Evolutionary conservation across 306 rosid genomes (phyloP).

Genomic region (Fagus crenata): DNA sequence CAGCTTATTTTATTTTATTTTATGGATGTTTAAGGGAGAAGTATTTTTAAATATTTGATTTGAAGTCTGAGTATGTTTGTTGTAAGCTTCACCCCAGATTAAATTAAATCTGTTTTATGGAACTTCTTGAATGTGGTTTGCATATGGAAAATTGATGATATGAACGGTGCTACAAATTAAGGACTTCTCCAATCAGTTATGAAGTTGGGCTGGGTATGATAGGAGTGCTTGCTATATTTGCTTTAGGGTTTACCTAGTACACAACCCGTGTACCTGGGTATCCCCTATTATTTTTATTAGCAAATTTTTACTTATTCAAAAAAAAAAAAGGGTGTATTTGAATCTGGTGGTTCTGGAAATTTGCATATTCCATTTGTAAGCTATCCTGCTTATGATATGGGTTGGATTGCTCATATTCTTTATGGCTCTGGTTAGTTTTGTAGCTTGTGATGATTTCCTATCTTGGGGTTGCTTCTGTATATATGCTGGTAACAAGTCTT

Average conservation of each 20-base stretch:
- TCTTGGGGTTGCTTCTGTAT: too few relatives aligned
- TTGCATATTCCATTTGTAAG: too few relatives aligned
- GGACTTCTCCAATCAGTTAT: not conserved
- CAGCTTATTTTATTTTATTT: not conserved
- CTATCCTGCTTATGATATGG: too few relatives aligned
- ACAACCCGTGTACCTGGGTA: not conserved
- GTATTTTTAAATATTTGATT: not conserved
- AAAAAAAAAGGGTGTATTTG: too few relatives aligned
- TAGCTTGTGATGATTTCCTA: too few relatives aligned
- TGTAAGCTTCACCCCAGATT: not conserved
- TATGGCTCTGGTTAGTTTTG: too few relatives aligned
- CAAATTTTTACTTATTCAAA: too few relatives aligned
- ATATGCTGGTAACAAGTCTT: too few relatives aligned
- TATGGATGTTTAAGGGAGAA: not conserved
- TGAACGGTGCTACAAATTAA: not conserved
- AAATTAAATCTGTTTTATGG: not conserved
- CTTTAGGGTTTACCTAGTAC: not conserved
- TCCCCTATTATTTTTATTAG: not conserved
- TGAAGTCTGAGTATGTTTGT: not conserved
- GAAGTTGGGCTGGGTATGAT: not conserved
- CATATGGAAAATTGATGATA: not conserved
- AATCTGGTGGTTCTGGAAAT: too few relatives aligned
- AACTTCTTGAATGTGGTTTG: not conserved
- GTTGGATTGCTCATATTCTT: too few relatives aligned
- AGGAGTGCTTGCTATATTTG: not conserved